Base-by-base conservation (phyloP, 306 rosid genomes). In the Carpinus fangiana region DNA sequence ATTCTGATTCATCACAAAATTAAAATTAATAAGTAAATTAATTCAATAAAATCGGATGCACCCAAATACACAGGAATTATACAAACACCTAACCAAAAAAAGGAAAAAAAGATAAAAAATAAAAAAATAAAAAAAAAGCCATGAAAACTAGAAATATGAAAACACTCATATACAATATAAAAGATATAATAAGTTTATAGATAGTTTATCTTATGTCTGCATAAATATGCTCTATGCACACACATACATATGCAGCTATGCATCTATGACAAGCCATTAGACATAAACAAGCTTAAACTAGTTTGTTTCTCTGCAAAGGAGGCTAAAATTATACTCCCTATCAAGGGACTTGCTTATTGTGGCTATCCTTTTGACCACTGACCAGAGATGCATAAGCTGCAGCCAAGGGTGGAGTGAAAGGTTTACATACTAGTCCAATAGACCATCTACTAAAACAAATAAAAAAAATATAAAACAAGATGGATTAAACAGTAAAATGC, bases 401-500 rank as follows among this genome's bases (percentile, higher is more conserved):
- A 57, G 57, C 8, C 57, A 55, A 55, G 5, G 18, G 41, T 28
- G 7, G 8, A 28, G 18, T 28, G 36, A 66, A 66, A 66, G 12
- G 71, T 41, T 61, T 61, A 66, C 38, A 38, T 66, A 18, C 50
- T 36, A 66, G 28, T 41, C 8, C 50, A 61, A 26, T 5, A 41
- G 16, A 41, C 50, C 72, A 66, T 38, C 48, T 17, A 66, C 0
- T 38, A 31, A 12, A 62, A 61, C 11, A 64, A 34, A 59, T 56
- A 72, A 57, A 21, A 55, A 46, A 56, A 10, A 54, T 17, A 79
- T 41, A 28, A 59, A 81, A 50, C 31, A 38, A 66, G 65, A 38
- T 34, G 43, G 45, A 46, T 64, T 50, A 74, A 77, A 54, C 73
- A 74, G 65, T 76, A 31, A 78, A 48, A 60, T 41, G 81, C 78